Evolutionary conservation across 805 yeast species (phyloP), one percentile per base, ranked within the genome.

Genomic region (Metschnikowia amazonensis): DNA sequence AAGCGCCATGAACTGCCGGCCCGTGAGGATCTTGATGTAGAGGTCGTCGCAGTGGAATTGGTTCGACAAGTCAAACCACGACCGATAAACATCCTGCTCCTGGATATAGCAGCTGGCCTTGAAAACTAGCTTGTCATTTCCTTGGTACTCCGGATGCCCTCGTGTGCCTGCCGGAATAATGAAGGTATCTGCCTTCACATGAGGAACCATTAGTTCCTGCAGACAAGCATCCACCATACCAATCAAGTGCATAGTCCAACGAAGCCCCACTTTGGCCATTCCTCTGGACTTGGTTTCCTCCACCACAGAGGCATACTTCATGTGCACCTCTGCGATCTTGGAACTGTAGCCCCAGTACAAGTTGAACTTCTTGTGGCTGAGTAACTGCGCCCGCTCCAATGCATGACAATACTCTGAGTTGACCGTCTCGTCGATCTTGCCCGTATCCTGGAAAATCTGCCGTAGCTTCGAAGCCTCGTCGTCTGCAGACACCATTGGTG

Each of bases 351-450:
- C 75, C 48, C 65, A 55, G 46, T 56, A 68, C 21, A 69, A 43
- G 47, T 68, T 68, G 52, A 66, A 67, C 13, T 54, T 55, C 8
- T 21, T 21, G 41, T 42, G 51, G 4, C 47, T 53, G 17, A 67
- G 45, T 33, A 69, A 44, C 21, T 67, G 65, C 3, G 57, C 57
- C 16, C 60, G 49, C 17, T 55, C 56, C 14, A 69, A 54, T 5
- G 70, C 65, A 21, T 61, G 65, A 46, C 66, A 64, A 50, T 64
- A 69, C 23, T 53, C 65, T 2, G 63, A 62, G 43, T 63, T 64
- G 20, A 43, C 36, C 11, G 49, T 51, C 14, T 45, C 52, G 36
- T 54, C 55, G 27, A 63, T 64, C 44, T 60, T 59, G 3, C 71
- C 74, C 0, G 72, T 67, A 36, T 64, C 70, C 3, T 52, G 43